Percentiles rank a stretch among this genome's conserved stretches.
These are phyloP conservation scores for Calocybe gangraenosa DNA, from an alignment of 768 basidiomycete species.

Conservation along the genomic window DNA sequence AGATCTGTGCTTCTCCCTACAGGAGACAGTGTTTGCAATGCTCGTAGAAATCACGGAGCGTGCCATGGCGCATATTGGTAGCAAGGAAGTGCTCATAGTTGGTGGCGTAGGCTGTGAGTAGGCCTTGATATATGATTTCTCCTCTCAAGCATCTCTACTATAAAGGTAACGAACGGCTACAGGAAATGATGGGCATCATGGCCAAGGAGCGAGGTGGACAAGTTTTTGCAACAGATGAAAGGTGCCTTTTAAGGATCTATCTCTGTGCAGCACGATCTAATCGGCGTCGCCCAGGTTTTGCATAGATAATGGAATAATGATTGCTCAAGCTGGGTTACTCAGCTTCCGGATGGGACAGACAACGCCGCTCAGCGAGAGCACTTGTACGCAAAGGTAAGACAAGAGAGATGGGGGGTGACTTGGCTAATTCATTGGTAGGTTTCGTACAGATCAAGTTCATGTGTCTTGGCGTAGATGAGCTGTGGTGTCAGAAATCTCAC, in stretches of 20 bases:
- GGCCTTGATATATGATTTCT: not conserved
- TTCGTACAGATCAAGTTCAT: constrained; percentile 91
- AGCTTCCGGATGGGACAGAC: constrained; percentile 85
- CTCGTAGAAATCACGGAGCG: constrained; percentile 98
- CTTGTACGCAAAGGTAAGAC: constrained; percentile 85
- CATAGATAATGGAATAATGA: constrained; percentile 99
- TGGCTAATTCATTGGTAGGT: constrained; percentile 43
- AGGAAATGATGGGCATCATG: constrained; percentile 99
- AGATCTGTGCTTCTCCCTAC: constrained; percentile 95
- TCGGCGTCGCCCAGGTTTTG: constrained; percentile 66
- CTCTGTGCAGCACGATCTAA: not conserved
- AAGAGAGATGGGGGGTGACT: not conserved
- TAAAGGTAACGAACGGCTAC: constrained; percentile 84
- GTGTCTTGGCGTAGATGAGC: constrained; percentile 70
- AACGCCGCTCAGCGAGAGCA: constrained; percentile 75
- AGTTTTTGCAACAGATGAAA: constrained; percentile 94
- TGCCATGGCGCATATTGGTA: constrained; percentile 98
- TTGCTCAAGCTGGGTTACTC: constrained; percentile 94
- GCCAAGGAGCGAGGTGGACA: constrained; percentile 82
- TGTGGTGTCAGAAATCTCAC: not conserved
- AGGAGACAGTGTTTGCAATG: constrained; percentile 98
- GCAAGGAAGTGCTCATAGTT: constrained; percentile 93
- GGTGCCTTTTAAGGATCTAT: constrained; percentile 41
- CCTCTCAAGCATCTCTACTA: not conserved
- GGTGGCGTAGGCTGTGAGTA: constrained; percentile 97